Evolutionary conservation across 192 early-diverging fungal species (phyloP), one percentile per base, ranked within the genome.

Genomic region (Dispira simplex): DNA sequence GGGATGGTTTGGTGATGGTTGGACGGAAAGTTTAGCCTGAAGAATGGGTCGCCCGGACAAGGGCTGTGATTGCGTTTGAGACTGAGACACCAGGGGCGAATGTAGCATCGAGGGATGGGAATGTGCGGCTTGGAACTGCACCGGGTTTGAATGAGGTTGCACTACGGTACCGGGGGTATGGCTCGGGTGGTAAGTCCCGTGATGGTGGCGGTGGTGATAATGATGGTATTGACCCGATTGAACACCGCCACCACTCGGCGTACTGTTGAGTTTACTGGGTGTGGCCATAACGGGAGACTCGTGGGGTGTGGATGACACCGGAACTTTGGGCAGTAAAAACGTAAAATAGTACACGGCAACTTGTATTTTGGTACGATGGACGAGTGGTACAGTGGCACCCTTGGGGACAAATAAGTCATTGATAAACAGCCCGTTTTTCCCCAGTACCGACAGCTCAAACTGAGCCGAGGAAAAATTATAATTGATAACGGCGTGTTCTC

Each of bases 351-450:
- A 78, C 44, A 91, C 88, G 62, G 87, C 88, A 68, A 95, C 90
- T 66, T 86, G 87, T n/a, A 95, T 84, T 56, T 85, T 80, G 56
- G 69, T 74, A 44, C 70, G 71, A 65, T 78, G 77, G 39, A 66
- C 76, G 53, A 87, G 67, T 45, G 81, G 68, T 39, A 89, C 75
- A 55, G 80, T 74, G 18, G 77, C 72, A 14, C 84, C 83, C 72
- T 79, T 76, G 66, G 83, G 77, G 43, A 87, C 74, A 77, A 86
- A 92, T 62, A 79, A 77, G 53, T 87, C 89, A 70, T 95, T 84
- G n/a, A 95, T 82, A 70, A 86, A 80, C 26, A 85, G 85, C 8
- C 92, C 92, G 75, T 95, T 95, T 65, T 91, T 91, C 12, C 92
- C 92, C 67, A 84, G 79, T 18, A 93, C 85, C 68, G 80, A 79